Conservation (phyloP, 768 basidiomycete species). For the Chiua virens region DNA sequence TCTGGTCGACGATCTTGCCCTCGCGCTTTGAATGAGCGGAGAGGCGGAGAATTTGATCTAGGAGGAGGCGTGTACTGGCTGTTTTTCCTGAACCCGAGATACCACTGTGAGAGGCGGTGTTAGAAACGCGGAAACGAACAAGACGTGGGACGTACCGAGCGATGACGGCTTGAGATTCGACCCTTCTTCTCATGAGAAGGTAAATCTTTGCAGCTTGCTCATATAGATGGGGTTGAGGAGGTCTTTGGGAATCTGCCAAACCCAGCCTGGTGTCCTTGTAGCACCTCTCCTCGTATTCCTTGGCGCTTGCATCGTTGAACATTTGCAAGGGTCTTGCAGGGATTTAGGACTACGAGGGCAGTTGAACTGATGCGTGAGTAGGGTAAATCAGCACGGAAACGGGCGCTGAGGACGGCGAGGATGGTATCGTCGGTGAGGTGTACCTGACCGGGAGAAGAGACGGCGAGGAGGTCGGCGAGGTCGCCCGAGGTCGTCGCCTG, state of each 20-base stretch:
- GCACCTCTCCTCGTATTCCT: constrained; percentile 54
- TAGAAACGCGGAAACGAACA: constrained; percentile 12
- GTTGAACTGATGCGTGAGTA: constrained; percentile 52
- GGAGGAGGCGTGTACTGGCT: constrained; percentile 48
- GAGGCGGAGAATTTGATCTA: constrained; percentile 59
- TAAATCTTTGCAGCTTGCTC: constrained; percentile 63
- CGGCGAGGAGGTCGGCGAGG: constrained; percentile 45
- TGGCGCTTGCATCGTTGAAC: constrained; percentile 56
- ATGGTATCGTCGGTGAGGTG: constrained; percentile 59
- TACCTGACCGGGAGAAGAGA: constrained; percentile 38
- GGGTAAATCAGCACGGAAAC: constrained; percentile 58
- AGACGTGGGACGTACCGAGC: constrained; percentile 43
- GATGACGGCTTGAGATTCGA: constrained; percentile 54
- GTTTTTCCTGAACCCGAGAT: constrained; percentile 66
- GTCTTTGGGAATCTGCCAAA: constrained; percentile 35
- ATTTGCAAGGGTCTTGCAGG: constrained; percentile 55
- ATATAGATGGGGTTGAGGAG: constrained; percentile 59
- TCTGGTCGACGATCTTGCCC: constrained; percentile 49
- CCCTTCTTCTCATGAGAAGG: constrained; percentile 53
- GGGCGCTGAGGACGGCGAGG: constrained; percentile 52
- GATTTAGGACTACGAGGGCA: constrained; percentile 58
- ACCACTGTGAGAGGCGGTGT: constrained; percentile 41
- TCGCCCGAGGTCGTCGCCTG: constrained; percentile 48
- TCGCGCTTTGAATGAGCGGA: constrained; percentile 60
- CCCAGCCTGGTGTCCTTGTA: constrained; percentile 53